These are phyloP conservation scores for Megacollybia marginata DNA, from an alignment of 768 basidiomycete species.

Conservation along the genomic window DNA sequence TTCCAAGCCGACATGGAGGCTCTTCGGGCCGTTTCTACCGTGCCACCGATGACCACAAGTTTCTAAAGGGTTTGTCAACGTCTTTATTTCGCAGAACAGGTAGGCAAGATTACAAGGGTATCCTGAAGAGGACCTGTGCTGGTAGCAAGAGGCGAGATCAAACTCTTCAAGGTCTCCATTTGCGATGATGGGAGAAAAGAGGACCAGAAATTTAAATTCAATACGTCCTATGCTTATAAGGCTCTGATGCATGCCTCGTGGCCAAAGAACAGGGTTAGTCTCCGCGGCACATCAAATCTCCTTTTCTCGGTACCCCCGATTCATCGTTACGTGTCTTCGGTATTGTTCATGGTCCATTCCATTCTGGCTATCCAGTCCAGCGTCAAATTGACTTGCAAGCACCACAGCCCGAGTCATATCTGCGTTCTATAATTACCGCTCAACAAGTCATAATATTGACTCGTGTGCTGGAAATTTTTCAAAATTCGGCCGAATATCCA, in stretches of 20 bases:
- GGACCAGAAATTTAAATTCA: constrained; percentile 25
- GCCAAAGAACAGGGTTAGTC: constrained; percentile 16
- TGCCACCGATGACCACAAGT: constrained; percentile 86
- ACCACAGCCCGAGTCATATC: too few relatives aligned
- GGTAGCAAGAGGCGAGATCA: constrained; percentile 66
- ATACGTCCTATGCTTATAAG: constrained; percentile 32
- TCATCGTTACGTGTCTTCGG: too few relatives aligned
- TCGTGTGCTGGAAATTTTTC: too few relatives aligned
- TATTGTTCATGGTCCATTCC: too few relatives aligned
- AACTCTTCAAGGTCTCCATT: constrained; percentile 68
- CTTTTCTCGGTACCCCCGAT: too few relatives aligned
- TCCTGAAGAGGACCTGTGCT: constrained; percentile 69
- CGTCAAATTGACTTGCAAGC: too few relatives aligned
- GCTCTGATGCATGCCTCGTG: constrained; percentile 25
- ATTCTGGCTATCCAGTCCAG: too few relatives aligned
- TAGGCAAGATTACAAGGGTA: constrained; percentile 50
- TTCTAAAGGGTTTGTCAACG: constrained; percentile 39
- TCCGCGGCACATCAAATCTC: too few relatives aligned
- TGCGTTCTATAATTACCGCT: too few relatives aligned
- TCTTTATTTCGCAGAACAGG: not conserved
- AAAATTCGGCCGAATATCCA: too few relatives aligned
- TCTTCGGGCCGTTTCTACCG: constrained; percentile 78
- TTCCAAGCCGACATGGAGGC: constrained; percentile 84
- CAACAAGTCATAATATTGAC: too few relatives aligned
- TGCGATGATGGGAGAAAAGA: constrained; percentile 17